These are phyloP conservation scores for Phialocephala subalpina DNA, from an alignment of 2,329 filamentous ascomycete species.

Conservation along the genomic window DNA sequence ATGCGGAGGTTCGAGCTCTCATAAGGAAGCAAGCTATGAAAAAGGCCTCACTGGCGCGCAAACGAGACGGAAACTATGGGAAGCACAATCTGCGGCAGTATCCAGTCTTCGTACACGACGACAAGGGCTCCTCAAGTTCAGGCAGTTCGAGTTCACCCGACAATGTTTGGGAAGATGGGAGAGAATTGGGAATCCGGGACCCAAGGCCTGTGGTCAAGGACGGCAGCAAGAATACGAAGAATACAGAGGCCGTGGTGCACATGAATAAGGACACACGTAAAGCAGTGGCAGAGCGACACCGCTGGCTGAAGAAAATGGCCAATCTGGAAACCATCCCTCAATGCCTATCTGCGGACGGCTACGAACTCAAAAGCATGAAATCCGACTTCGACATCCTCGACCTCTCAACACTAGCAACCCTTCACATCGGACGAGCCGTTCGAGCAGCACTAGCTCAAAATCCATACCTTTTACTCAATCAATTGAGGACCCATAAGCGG, in stretches of 20 bases:
- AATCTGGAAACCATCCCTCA: conserved; percentile 15
- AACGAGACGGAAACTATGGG: conserved; percentile 43
- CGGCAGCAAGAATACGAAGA: conserved; percentile 7
- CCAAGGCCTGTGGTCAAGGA: conserved; percentile 3
- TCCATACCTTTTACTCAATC: conserved; percentile 34
- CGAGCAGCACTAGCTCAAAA: conserved; percentile 34
- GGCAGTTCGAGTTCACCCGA: conserved; percentile 11
- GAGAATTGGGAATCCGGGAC: not conserved
- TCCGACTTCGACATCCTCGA: conserved; percentile 39
- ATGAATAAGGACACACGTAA: conserved; percentile 6
- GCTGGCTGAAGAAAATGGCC: conserved; percentile 15
- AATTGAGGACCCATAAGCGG: conserved; percentile 36
- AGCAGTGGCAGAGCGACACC: conserved; percentile 1
- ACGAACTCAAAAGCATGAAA: conserved; percentile 38
- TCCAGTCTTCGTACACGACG: conserved; percentile 36
- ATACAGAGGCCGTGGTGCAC: not conserved
- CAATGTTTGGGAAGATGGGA: conserved; percentile 9
- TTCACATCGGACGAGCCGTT: conserved; percentile 39
- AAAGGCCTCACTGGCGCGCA: conserved; percentile 44
- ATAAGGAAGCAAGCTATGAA: conserved; percentile 51
- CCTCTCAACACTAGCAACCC: conserved; percentile 40
- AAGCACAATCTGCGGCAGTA: conserved; percentile 44
- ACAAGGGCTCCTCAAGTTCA: not conserved
- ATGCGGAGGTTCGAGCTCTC: conserved; percentile 35
- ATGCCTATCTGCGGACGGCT: conserved; percentile 35